Base-by-base conservation (phyloP, 164 flowering plant genomes). In the Magnolia officinalis region DNA sequence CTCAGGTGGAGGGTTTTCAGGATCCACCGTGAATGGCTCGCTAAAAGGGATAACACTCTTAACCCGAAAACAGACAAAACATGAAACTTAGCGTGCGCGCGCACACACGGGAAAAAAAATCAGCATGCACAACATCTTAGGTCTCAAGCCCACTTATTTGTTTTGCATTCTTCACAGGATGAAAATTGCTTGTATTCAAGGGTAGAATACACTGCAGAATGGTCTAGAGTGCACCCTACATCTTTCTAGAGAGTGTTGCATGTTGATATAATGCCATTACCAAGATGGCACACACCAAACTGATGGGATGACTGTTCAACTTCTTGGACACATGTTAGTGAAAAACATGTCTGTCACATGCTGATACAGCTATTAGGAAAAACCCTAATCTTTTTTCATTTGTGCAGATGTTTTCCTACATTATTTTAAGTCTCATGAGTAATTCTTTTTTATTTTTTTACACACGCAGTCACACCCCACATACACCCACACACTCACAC, bases 1-100 rank as follows among this genome's bases (percentile, higher is more conserved):
- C 83, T 96, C 94, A 10, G 89, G 91, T 6, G 99, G 99, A 74
- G 94, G 97, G 78, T 93, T 96, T 81, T 90, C 90, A 21, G 96
- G 98, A 84, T 96, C 98, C 72, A 96, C 89, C 0, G 89, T 86
- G 73, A 86, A 96, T n/a, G n/a, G n/a, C n/a, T n/a, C n/a, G n/a
- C n/a, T n/a, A n/a, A n/a, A n/a, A n/a, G n/a, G n/a, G n/a, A 94
- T 72, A 2, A 86, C 89, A 82, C 98, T 93, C 79, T 90, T 92
- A 51, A 94, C 99, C 99, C 93, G 90, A 69, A 83, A 69, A 66
- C 67, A 67, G 26, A 63, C n/a, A 64, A 2, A 61, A 79, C 20
- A 63, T 21, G n/a, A 11, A 23, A 52, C 23, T 72, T 52, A 21
- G 13, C 13, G n/a, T n/a, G n/a, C 14, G 16, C 19, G 24, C 24